Evolutionary conservation across 805 yeast species (phyloP), one percentile per base, ranked within the genome.

Genomic region (Barnettozyma sp.): DNA sequence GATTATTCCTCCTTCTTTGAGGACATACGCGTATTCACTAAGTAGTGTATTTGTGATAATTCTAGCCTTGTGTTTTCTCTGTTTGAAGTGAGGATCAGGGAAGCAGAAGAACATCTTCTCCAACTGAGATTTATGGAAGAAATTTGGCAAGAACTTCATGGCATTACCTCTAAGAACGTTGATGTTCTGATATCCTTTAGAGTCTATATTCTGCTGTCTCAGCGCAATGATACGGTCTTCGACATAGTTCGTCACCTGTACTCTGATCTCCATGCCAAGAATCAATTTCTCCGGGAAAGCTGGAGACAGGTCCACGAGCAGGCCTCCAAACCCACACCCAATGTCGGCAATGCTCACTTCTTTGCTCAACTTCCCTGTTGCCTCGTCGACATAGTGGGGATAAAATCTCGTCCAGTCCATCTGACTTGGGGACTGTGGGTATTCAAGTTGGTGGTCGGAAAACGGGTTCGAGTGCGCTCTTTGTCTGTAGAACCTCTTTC

Each of bases 71-170:
- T 92, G 98, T 57, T 92, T 92, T 55, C 97, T 72, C 60, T 86
- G 94, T 58, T 92, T 92, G 69, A 92, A 92, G 60, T 92, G 98
- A 7, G 98, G 98, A 60, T 92, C 98, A n/a, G 98, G 98, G 72
- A 92, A 92, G 59, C 98, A 92, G 66, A 92, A 92, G 64, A 92
- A 92, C 73, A 92, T 84, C 66, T 90, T 92, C 22, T 80, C 75
- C 34, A 88, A 64, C 56, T 87, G 97, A 6, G 78, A 77, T 58
- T 81, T 81, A 39, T 70, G 66, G 63, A 92, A 92, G 59, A 92
- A 92, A 58, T 92, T 92, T 16, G 98, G 97, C 43, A 87, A 63
- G 54, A 92, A 92, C 60, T 92, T 92, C 98, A 92, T 92, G 23
- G 97, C 92, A 55, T 92, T 92, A 14, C 94, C 97, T 57, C 98